Evolutionary conservation across 306 rosid genomes (phyloP).

Genomic region (Boehmeria nivea): DNA sequence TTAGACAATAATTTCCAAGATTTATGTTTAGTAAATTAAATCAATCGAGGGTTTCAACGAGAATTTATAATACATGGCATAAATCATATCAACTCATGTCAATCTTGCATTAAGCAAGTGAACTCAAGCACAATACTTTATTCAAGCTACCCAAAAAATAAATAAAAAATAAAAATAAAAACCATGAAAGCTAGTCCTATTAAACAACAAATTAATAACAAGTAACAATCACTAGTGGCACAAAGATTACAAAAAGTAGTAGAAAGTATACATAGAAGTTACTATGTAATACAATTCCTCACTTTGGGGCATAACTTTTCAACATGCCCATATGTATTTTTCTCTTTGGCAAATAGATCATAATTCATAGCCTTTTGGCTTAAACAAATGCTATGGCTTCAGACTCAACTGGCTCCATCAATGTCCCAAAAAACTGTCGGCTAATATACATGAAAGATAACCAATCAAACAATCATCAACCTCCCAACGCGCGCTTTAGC

Average conservation of each 20-base stretch:
- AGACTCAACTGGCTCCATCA: constrained; percentile 5
- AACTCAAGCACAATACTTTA: no score
- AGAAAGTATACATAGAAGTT: not conserved
- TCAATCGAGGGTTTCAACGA: no score
- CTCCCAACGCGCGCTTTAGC: constrained; percentile 53
- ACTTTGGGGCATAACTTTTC: not conserved
- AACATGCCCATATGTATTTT: no score
- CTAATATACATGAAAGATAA: not conserved
- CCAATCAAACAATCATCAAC: constrained; percentile 17
- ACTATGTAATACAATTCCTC: not conserved
- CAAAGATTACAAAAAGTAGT: not conserved
- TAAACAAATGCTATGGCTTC: not conserved
- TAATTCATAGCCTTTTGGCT: not conserved
- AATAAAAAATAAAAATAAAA: no score
- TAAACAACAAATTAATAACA: not conserved
- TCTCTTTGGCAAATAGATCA: no score
- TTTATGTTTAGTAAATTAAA: no score
- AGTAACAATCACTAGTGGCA: not conserved
- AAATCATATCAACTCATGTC: no score
- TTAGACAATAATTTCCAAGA: no score
- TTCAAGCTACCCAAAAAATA: no score
- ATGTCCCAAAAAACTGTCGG: constrained; percentile 11
- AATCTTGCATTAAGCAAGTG: no score
- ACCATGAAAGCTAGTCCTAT: no score
- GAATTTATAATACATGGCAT: no score